Evolutionary conservation across 208 protist species (phyloP), one percentile per base, ranked within the genome.

Genomic region (Endotrypanum monterogeii): DNA sequence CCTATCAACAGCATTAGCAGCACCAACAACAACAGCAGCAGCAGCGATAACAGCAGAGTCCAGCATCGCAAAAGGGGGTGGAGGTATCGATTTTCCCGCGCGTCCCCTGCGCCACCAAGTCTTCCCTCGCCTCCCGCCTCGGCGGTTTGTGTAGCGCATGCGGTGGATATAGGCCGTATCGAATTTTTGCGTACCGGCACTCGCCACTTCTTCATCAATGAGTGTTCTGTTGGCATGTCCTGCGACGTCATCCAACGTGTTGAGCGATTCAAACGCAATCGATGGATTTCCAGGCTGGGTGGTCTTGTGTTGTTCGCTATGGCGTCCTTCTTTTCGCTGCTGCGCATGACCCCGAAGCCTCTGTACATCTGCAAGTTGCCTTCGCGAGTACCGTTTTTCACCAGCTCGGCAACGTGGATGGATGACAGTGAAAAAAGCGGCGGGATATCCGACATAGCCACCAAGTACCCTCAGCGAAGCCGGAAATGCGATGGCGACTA

Each of bases 141-240:
- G 30, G 7, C 12, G 16, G 32, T 54, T 16, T 69, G 61, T 39
- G 61, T 50, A 14, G 76, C 57, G 6, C 85, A 79, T 46, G 78
- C 89, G 52, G 83, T 94, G 65, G 92, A 96, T 61, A 44, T 96
- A 23, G 84, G 84, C 52, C 84, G 89, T 11, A 82, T 94, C n/a
- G 84, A 80, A 30, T 96, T 94, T 74, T 86, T 90, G n/a, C 63
- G 74, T 14, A 92, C 82, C 20, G 86, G 89, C 55, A 66, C 57
- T 16, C 62, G 72, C 4, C 82, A 74, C 68, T 96, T 89, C 72
- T 96, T 94, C 69, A 92, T 96, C 62, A 96, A 96, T 73, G 87
- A 91, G 55, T 93, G 86, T 73, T 94, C 89, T 16, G 84, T 85
- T 62, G 89, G 92, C 37, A 87, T 96, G 83, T 94, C 89, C 11